phyloP scores from a whole-genome alignment of 2,329 filamentous ascomycete genomes.

The Stagonosporopsis vannaccii region DNA sequence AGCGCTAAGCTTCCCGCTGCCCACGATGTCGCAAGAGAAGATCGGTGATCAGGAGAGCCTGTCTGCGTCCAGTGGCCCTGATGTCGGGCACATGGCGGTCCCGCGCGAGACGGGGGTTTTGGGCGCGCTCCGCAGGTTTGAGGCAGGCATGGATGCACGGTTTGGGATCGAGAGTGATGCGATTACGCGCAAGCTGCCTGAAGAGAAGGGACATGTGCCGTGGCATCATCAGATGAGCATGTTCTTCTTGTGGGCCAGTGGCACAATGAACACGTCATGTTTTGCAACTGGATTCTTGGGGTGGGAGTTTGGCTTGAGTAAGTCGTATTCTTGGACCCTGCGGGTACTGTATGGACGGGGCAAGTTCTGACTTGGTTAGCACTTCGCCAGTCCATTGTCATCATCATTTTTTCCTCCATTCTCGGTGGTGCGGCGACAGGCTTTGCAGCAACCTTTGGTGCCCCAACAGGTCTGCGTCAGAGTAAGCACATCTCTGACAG shows the following conservation, averaged over 20 bases:
- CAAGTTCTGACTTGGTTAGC: constrained; percentile 20
- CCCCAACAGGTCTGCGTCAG: constrained; percentile 52
- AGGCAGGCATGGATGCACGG: constrained; percentile 30
- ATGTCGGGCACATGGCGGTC: constrained; percentile 7
- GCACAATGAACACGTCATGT: constrained; percentile 53
- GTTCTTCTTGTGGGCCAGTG: constrained; percentile 56
- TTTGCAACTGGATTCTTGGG: constrained; percentile 54
- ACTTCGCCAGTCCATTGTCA: constrained; percentile 53
- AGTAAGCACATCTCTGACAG: constrained; percentile 38
- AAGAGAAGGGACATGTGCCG: constrained; percentile 36
- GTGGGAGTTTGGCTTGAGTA: constrained; percentile 56
- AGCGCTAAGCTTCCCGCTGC: not conserved
- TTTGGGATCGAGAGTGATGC: constrained; percentile 36
- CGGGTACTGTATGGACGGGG: not conserved
- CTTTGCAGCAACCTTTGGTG: constrained; percentile 53
- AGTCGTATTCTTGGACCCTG: constrained; percentile 5
- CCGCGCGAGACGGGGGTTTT: constrained; percentile 26
- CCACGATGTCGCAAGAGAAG: constrained; percentile 28
- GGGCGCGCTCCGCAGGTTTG: constrained; percentile 26
- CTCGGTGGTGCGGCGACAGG: constrained; percentile 52
- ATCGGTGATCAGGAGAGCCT: constrained; percentile 21
- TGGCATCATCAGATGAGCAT: constrained; percentile 42
- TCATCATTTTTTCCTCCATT: constrained; percentile 51
- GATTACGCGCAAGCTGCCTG: constrained; percentile 34
- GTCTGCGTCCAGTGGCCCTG: constrained; percentile 13